Conservation (phyloP, 179 eudicot species). For the Beta lomatogona region DNA sequence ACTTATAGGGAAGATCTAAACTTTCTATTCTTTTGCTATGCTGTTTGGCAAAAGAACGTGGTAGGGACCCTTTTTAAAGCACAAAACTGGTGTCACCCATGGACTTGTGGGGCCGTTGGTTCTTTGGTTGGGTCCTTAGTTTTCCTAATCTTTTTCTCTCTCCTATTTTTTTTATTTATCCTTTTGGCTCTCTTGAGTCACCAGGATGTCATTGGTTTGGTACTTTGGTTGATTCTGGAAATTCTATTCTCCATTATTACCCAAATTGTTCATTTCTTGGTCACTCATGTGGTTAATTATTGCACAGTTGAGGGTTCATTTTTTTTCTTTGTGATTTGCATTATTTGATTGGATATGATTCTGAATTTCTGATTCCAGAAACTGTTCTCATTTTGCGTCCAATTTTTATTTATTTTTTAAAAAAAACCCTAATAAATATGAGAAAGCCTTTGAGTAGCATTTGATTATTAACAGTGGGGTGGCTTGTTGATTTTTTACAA, state of each 20-base stretch:
- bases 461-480: background rate
- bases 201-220: conserved; percentile 27
- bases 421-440: too few relatives aligned
- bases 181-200: conserved; percentile 11
- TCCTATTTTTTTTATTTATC: background rate
- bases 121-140: conserved; percentile 4
- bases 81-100: background rate
- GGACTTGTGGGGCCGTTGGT: conserved; percentile 23
- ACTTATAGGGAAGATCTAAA: conserved; percentile 36
- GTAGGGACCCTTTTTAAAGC: conserved; percentile 37
- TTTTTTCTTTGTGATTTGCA: background rate
- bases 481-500: too few relatives aligned
- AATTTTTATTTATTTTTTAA: background rate
- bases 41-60: conserved; percentile 65
- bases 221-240: conserved; percentile 21
- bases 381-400: background rate
- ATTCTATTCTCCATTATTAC: conserved; percentile 8
- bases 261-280: background rate
- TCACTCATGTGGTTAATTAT: conserved; percentile 12
- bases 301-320: background rate
- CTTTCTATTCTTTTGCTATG: conserved; percentile 51
- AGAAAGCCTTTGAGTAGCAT: background rate
- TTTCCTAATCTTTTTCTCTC: background rate
- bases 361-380: background rate
- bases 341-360: conserved; percentile 1